phyloP scores from a whole-genome alignment of 306 rosid genomes.

The Oxytropis ochrocephala region DNA sequence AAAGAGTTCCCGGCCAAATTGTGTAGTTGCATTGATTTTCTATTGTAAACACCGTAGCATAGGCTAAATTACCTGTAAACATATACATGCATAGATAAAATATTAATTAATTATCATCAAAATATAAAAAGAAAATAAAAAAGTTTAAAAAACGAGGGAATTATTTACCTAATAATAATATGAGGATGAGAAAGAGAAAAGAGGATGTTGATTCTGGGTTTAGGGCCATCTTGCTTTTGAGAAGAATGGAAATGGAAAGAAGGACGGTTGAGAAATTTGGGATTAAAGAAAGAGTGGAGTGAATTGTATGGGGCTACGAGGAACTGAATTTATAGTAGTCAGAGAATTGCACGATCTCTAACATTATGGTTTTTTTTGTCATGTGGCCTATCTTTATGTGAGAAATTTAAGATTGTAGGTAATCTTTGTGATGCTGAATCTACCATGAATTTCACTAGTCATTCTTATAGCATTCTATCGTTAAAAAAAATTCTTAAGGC shows the following conservation, averaged over 20 bases:
- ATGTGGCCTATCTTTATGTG: constrained; percentile 31
- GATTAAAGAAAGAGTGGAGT: neutral
- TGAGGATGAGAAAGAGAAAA: constrained; percentile 17
- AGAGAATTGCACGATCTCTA: too few relatives aligned
- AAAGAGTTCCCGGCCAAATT: constrained; percentile 78
- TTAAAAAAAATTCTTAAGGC: too few relatives aligned
- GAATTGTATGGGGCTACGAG: neutral
- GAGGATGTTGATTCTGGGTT: constrained; percentile 11
- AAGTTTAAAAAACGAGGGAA: neutral
- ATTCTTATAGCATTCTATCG: too few relatives aligned
- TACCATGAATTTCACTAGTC: too few relatives aligned
- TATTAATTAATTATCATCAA: neutral
- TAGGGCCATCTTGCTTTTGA: constrained; percentile 23
- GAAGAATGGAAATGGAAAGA: neutral
- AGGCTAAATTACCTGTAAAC: constrained; percentile 33
- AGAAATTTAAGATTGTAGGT: constrained; percentile 25
- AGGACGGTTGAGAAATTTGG: neutral
- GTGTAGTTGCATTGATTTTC: constrained; percentile 58
- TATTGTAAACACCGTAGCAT: constrained; percentile 45
- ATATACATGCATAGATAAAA: neutral
- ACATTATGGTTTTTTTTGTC: too few relatives aligned
- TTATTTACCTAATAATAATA: constrained; percentile 29
- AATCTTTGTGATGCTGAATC: neutral
- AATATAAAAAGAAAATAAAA: neutral
- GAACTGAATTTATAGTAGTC: constrained; percentile 14